Percentiles rank a stretch among this genome's conserved stretches.
phyloP scores from a whole-genome alignment of 345 rosid species.

The Combretum micranthum region DNA sequence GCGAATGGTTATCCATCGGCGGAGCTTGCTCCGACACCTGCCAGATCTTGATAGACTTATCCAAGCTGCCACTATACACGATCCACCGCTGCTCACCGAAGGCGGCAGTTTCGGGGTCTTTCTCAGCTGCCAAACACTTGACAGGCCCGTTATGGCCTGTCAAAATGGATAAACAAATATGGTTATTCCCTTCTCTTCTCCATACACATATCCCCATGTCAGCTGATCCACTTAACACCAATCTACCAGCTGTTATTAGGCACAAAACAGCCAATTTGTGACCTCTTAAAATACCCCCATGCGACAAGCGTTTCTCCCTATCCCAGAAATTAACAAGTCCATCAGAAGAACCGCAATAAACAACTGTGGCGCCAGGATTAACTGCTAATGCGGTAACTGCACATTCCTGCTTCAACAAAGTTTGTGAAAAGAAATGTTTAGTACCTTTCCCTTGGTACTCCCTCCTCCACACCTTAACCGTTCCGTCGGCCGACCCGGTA shows the following conservation, averaged over 20 bases:
- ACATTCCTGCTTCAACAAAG: conserved; percentile 71
- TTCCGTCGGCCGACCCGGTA: conserved; percentile 85
- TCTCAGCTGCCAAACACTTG: conserved; percentile 79
- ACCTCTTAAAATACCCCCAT: conserved; percentile 65
- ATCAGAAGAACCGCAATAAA: conserved; percentile 84
- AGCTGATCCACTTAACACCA: conserved; percentile 81
- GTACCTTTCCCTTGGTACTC: conserved; percentile 82
- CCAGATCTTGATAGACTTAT: conserved; percentile 91
- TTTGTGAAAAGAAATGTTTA: conserved; percentile 74
- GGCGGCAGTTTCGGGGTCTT: conserved; percentile 32
- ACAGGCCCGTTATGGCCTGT: conserved; percentile 79
- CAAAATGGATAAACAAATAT: conserved; percentile 53
- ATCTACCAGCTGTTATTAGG: conserved; percentile 54
- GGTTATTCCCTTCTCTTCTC: conserved; percentile 48
- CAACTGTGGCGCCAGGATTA: conserved; percentile 39
- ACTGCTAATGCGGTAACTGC: conserved; percentile 70
- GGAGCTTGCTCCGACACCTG: conserved; percentile 58
- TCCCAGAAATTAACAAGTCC: conserved; percentile 82
- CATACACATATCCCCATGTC: conserved; percentile 80
- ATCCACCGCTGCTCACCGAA: conserved; percentile 54
- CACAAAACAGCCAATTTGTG: conserved; percentile 77
- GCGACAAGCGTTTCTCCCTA: conserved; percentile 39
- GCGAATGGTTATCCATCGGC: conserved; percentile 16
- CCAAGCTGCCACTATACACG: conserved; percentile 88
- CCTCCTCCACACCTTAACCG: conserved; percentile 83